phyloP scores from a whole-genome alignment of 768 basidiomycete species.

The Leccinum truebloodii region DNA sequence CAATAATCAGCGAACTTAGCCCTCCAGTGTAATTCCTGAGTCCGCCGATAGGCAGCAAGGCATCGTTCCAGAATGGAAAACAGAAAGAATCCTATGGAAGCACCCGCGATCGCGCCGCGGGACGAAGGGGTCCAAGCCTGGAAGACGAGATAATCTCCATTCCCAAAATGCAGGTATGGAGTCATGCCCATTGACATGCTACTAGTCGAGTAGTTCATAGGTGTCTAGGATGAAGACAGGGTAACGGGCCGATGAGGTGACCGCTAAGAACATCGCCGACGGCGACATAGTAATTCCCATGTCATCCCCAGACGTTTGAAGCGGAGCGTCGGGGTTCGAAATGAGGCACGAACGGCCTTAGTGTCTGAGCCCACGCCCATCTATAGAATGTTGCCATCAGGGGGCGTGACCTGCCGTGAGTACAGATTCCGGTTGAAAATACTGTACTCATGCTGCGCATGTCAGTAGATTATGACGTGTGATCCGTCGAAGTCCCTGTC shows the following conservation, averaged over 20 bases:
- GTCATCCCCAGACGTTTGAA: background rate
- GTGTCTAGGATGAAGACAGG: background rate
- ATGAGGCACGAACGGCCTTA: background rate
- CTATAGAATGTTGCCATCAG: no score
- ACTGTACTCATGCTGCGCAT: no score
- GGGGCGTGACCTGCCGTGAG: background rate
- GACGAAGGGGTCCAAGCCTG: slow-evolving; percentile 67
- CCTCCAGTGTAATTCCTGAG: slow-evolving; percentile 59
- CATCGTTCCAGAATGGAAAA: slow-evolving; percentile 73
- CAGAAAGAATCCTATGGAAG: slow-evolving; percentile 68
- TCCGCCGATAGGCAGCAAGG: slow-evolving; percentile 55
- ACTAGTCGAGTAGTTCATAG: slow-evolving; percentile 8
- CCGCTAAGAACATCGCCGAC: background rate
- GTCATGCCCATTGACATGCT: slow-evolving; percentile 47
- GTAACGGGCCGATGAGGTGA: background rate
- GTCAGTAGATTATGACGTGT: no score
- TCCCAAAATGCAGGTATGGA: slow-evolving; percentile 69
- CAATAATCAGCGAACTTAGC: slow-evolving; percentile 43
- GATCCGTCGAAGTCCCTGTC: no score
- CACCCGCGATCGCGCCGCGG: slow-evolving; percentile 68
- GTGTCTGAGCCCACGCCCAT: no score
- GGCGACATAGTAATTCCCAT: background rate
- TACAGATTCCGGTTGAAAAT: no score
- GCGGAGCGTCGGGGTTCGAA: background rate
- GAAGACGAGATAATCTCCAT: slow-evolving; percentile 68